phyloP scores from a whole-genome alignment of 768 basidiomycete genomes.

The Solioccasus polychromus region DNA sequence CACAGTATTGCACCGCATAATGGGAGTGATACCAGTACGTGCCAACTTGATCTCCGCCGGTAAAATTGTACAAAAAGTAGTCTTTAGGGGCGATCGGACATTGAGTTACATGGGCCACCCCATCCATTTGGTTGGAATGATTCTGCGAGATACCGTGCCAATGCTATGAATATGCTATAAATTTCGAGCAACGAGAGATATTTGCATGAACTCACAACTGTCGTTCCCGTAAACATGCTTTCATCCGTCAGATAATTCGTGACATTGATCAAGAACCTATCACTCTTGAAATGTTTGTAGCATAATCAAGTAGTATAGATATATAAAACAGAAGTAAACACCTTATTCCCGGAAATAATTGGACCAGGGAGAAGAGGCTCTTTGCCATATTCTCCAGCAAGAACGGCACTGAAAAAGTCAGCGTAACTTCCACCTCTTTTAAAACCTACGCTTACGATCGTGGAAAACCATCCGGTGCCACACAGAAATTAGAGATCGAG shows the following conservation, averaged over 20 bases:
- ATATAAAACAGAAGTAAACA: slow-evolving; percentile 10
- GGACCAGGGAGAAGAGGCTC: slow-evolving; percentile 38
- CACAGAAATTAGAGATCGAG: no score
- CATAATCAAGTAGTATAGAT: not conserved
- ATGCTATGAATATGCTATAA: slow-evolving; percentile 21
- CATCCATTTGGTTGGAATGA: slow-evolving; percentile 43
- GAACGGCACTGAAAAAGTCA: slow-evolving; percentile 32
- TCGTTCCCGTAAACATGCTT: slow-evolving; percentile 39
- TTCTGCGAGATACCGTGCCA: slow-evolving; percentile 51
- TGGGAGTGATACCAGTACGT: slow-evolving; percentile 52
- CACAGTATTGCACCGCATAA: slow-evolving; percentile 50
- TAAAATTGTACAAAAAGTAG: slow-evolving; percentile 40
- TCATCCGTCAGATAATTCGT: slow-evolving; percentile 36
- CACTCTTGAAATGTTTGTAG: slow-evolving; percentile 30
- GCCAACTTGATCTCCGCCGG: slow-evolving; percentile 24
- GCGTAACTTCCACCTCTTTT: no score
- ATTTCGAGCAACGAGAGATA: not conserved
- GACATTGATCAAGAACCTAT: slow-evolving; percentile 41
- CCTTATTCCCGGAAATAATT: slow-evolving; percentile 41
- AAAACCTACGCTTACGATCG: slow-evolving; percentile 22
- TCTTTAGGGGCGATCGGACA: slow-evolving; percentile 41
- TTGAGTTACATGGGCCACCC: slow-evolving; percentile 45
- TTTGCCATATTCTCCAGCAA: slow-evolving; percentile 45
- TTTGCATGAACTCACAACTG: slow-evolving; percentile 32
- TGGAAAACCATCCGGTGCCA: slow-evolving; percentile 43